phyloP scores from a whole-genome alignment of 441 rosid genomes.

The Populus hybrid region DNA sequence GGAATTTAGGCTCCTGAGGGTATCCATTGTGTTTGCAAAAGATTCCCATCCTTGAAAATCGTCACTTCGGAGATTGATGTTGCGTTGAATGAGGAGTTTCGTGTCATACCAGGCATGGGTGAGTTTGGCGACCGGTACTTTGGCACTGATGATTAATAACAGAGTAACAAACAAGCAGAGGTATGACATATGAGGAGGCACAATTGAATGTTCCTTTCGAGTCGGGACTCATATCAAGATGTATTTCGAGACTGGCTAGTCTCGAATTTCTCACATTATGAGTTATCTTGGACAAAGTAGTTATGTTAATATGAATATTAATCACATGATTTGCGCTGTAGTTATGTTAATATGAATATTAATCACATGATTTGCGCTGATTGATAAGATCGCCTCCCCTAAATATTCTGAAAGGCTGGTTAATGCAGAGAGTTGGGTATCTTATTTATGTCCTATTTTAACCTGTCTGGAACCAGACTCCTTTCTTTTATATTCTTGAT shows the following conservation, averaged over 20 bases:
- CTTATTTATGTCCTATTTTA: not conserved
- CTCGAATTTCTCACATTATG: not conserved
- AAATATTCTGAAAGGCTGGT: not conserved
- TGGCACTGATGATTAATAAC: slow-evolving; percentile 77
- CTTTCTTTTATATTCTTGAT: slow-evolving; percentile 18
- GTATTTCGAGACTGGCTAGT: not conserved
- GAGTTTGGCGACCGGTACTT: slow-evolving; percentile 98
- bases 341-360: not conserved
- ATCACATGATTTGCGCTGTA: not conserved
- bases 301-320: not conserved
- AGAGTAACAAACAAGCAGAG: not conserved
- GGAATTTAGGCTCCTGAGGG: slow-evolving; percentile 85
- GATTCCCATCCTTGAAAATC: slow-evolving; percentile 81
- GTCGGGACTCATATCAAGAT: not conserved
- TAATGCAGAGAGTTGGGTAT: slow-evolving; percentile 5
- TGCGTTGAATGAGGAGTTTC: slow-evolving; percentile 77
- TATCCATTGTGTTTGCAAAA: slow-evolving; percentile 87
- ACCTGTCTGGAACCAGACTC: slow-evolving; percentile 1
- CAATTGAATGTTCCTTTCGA: not conserved
- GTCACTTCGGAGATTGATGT: slow-evolving; percentile 92
- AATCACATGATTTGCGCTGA: not conserved
- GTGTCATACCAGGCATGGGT: slow-evolving; percentile 94
- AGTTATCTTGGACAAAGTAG: not conserved
- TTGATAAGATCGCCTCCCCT: too few relatives aligned
- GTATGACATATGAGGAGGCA: not conserved